phyloP scores from a whole-genome alignment of 176 grass and related monocot species.

The Oryza punctata region DNA sequence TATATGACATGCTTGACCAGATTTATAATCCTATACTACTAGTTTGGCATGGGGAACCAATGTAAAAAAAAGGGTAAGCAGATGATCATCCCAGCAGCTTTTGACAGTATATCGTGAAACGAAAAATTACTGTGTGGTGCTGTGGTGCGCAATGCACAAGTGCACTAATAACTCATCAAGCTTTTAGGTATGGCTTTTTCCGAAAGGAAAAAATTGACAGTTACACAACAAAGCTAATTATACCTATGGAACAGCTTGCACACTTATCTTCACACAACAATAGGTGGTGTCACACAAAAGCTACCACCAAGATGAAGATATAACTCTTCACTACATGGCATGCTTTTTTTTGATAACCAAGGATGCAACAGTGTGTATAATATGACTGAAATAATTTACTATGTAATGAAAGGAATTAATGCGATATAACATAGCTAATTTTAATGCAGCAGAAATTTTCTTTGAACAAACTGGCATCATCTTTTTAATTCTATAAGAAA shows the following conservation, averaged over 20 bases:
- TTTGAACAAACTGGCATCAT: not conserved
- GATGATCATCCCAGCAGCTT: not conserved
- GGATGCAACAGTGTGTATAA: not conserved
- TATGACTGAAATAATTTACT: not conserved
- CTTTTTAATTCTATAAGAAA: constrained; percentile 10
- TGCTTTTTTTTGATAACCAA: not conserved
- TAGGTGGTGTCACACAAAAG: not conserved
- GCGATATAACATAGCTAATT: not conserved
- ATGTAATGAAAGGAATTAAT: not conserved
- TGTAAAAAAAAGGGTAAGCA: constrained; percentile 1
- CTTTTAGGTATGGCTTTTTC: not conserved
- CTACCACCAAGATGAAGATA: not conserved
- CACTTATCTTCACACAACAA: not conserved
- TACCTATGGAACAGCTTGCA: not conserved
- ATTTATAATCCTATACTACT: not conserved
- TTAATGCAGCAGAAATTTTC: not conserved
- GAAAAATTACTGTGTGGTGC: not conserved
- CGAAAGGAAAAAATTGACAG: not conserved
- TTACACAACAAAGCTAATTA: not conserved
- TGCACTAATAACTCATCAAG: not conserved
- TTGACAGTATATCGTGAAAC: not conserved
- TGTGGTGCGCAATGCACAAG: not conserved
- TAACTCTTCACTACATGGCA: not conserved
- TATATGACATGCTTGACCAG: not conserved
- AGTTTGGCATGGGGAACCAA: not conserved